Conservation (phyloP, 2,329 filamentous ascomycete species). For the Davidsoniella neocaledoniae region DNA sequence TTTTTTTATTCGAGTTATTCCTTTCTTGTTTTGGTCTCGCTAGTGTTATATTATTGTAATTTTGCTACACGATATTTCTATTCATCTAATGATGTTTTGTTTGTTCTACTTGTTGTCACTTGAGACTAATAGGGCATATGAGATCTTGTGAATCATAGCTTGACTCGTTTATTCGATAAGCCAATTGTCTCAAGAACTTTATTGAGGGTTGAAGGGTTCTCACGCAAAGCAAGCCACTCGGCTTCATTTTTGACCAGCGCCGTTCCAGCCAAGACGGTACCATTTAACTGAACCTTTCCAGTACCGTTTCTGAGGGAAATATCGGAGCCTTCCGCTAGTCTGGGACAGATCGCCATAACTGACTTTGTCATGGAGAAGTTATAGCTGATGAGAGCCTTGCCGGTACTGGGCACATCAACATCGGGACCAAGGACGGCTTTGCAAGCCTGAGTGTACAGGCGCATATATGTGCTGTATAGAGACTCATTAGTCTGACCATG, state of each 20-base stretch:
- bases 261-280: slow-evolving; percentile 46
- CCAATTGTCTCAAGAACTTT: slow-evolving; percentile 18
- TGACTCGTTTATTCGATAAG: slow-evolving; percentile 10
- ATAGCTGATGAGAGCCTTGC: slow-evolving; percentile 40
- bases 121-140: too few relatives aligned
- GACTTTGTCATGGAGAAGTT: slow-evolving; percentile 42
- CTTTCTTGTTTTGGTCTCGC: neutral
- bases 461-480: slow-evolving; percentile 27
- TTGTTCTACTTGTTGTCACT: neutral
- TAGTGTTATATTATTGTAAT: neutral
- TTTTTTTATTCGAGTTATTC: neutral
- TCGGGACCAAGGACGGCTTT: slow-evolving; percentile 20
- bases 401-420: slow-evolving; percentile 18
- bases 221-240: slow-evolving; percentile 38
- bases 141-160: neutral
- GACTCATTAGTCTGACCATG: slow-evolving; percentile 21
- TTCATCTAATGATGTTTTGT: neutral
- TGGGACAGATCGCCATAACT: slow-evolving; percentile 37
- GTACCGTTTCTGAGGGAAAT: slow-evolving; percentile 18
- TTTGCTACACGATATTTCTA: neutral
- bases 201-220: slow-evolving; percentile 17
- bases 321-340: slow-evolving; percentile 32
- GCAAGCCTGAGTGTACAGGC: slow-evolving; percentile 30
- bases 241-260: slow-evolving; percentile 41
- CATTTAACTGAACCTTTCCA: slow-evolving; percentile 37